phyloP scores from a whole-genome alignment of 371 early-diverging fungal species.

The Mortierella sp. region DNA sequence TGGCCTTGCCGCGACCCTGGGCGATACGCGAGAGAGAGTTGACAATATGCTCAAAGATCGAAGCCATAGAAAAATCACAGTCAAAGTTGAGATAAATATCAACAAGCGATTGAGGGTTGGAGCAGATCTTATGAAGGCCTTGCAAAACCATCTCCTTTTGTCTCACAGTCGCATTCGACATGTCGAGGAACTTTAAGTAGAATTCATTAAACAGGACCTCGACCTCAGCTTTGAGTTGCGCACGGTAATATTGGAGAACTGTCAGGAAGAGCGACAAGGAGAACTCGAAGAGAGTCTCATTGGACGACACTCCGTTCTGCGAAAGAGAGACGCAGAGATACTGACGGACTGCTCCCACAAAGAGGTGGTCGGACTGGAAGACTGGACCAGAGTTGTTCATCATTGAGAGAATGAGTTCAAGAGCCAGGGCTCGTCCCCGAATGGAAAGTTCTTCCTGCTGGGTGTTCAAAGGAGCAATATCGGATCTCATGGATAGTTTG shows the following conservation, averaged over 20 bases:
- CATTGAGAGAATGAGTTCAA: conserved; percentile 66
- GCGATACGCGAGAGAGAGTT: conserved; percentile 71
- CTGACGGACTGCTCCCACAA: conserved; percentile 72
- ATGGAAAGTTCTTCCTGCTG: conserved; percentile 52
- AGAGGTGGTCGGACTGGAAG: conserved; percentile 56
- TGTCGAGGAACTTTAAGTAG: conserved; percentile 74
- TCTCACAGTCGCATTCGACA: conserved; percentile 53
- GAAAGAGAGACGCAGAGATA: conserved; percentile 72
- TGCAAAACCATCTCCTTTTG: conserved; percentile 62
- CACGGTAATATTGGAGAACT: conserved; percentile 63
- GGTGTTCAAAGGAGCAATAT: conserved; percentile 35
- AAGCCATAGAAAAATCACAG: conserved; percentile 84
- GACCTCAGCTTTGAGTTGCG: conserved; percentile 77
- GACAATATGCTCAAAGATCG: conserved; percentile 82
- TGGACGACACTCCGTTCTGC: conserved; percentile 68
- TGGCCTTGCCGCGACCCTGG: conserved; percentile 53
- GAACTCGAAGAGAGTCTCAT: conserved; percentile 75
- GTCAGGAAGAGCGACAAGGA: conserved; percentile 73
- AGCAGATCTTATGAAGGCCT: conserved; percentile 66
- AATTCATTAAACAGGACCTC: conserved; percentile 85
- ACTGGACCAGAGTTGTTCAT: conserved; percentile 71
- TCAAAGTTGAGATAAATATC: conserved; percentile 98
- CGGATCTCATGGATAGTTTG: conserved; percentile 86
- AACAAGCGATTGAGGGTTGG: conserved; percentile 88
- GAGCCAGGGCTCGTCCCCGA: conserved; percentile 58